A percentile compares a stretch with the other conserved stretches of the same genome.
phyloP scores from a whole-genome alignment of 208 protist species.

The Novymonas esmeraldas region DNA sequence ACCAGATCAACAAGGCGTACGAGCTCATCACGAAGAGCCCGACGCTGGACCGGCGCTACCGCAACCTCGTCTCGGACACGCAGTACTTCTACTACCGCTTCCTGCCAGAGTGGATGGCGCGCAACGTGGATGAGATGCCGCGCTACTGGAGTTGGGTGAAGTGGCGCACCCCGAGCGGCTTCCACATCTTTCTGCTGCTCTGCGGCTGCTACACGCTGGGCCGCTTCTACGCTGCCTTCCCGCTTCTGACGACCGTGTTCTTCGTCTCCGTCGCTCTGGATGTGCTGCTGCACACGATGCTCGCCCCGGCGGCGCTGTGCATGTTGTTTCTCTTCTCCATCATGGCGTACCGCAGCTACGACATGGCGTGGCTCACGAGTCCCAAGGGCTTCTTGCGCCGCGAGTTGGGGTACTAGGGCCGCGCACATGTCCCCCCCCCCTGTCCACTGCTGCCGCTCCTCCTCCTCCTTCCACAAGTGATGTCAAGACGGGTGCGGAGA shows the following conservation, averaged over 20 bases:
- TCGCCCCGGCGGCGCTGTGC: slow-evolving; percentile 78
- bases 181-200: slow-evolving; percentile 69
- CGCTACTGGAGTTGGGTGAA: slow-evolving; percentile 90
- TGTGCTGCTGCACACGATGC: slow-evolving; percentile 86
- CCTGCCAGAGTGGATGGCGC: slow-evolving; percentile 91
- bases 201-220: slow-evolving; percentile 76
- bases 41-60: slow-evolving; percentile 86
- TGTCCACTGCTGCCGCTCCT: not conserved
- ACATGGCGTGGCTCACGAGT: slow-evolving; percentile 90
- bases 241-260: slow-evolving; percentile 71
- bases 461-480: not conserved
- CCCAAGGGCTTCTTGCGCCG: slow-evolving; percentile 86
- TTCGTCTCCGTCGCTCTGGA: slow-evolving; percentile 63
- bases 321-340: slow-evolving; percentile 88
- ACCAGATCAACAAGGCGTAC: slow-evolving; percentile 91
- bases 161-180: slow-evolving; percentile 73
- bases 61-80: slow-evolving; percentile 84
- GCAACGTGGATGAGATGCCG: slow-evolving; percentile 93
- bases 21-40: slow-evolving; percentile 90
- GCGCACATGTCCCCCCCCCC: not conserved
- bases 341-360: slow-evolving; percentile 78
- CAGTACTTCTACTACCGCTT: slow-evolving; percentile 91
- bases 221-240: slow-evolving; percentile 75
- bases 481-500: too few relatives aligned
- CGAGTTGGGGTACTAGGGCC: slow-evolving; percentile 81